A percentile compares a stretch with the other conserved stretches of the same genome.
Evolutionary conservation across 129 eudicot species (phyloP).

Genomic region (Centella asiatica): DNA sequence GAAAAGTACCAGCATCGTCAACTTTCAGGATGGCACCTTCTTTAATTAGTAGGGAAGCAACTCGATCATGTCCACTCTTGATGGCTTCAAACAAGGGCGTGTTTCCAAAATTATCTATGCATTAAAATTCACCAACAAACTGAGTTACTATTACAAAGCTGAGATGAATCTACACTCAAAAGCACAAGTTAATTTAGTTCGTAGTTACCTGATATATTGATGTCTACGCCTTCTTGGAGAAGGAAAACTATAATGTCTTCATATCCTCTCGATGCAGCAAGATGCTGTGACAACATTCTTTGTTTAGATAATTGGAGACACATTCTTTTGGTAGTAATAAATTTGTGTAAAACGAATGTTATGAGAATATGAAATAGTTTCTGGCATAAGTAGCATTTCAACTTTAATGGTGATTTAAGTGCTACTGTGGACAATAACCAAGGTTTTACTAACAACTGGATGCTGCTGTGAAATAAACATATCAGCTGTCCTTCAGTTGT

Average conservation of each 20-base stretch:
- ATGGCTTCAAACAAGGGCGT: conserved; percentile 83
- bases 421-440: neutral
- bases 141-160: neutral
- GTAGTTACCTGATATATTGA: conserved; percentile 45
- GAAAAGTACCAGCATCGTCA: conserved; percentile 59
- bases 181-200: neutral
- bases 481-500: neutral
- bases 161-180: neutral
- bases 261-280: conserved; percentile 84
- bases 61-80: conserved; percentile 71
- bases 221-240: conserved; percentile 66
- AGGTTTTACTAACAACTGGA: neutral
- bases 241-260: conserved; percentile 65
- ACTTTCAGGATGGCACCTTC: conserved; percentile 63
- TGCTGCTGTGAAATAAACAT: neutral
- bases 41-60: conserved; percentile 59
- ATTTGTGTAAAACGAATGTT: neutral
- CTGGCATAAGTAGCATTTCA: neutral
- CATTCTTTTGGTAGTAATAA: neutral
- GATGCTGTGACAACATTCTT: conserved; percentile 44
- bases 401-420: neutral
- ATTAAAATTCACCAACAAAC: neutral
- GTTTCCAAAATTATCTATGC: conserved; percentile 74
- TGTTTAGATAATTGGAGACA: neutral
- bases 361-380: neutral